These are phyloP conservation scores for Nakazawaea sp. DNA, from an alignment of 805 yeast genomes.

Conservation along the genomic window DNA sequence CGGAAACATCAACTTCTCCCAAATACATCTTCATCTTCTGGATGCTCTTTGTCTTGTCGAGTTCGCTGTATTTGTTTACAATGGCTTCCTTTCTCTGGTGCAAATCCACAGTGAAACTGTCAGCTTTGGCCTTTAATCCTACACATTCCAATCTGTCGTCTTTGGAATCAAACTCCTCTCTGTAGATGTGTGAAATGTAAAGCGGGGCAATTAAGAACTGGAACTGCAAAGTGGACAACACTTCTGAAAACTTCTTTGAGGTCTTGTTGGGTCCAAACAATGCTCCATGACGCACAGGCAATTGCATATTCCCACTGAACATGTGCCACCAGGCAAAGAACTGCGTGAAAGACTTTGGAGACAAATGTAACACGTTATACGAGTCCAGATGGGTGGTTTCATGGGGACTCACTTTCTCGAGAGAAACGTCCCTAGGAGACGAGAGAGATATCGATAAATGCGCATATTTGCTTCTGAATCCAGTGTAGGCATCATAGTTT, in stretches of 20 bases:
- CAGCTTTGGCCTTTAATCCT: slow-evolving; percentile 64
- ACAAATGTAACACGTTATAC: slow-evolving; percentile 70
- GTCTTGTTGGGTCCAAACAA: slow-evolving; percentile 53
- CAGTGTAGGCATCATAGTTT: slow-evolving; percentile 71
- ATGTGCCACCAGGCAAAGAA: slow-evolving; percentile 84
- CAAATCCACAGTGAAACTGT: slow-evolving; percentile 51
- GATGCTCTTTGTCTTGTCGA: slow-evolving; percentile 37
- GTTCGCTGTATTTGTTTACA: slow-evolving; percentile 35
- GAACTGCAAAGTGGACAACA: slow-evolving; percentile 73
- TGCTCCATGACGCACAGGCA: slow-evolving; percentile 73
- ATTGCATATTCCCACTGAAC: slow-evolving; percentile 70
- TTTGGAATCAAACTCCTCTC: slow-evolving; percentile 32
- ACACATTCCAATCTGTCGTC: slow-evolving; percentile 46
- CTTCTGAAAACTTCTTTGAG: slow-evolving; percentile 66
- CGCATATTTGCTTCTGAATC: slow-evolving; percentile 75
- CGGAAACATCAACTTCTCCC: slow-evolving; percentile 52
- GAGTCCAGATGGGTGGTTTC: no score
- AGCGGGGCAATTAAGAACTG: slow-evolving; percentile 67
- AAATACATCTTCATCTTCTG: slow-evolving; percentile 48
- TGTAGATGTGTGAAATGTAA: slow-evolving; percentile 66
- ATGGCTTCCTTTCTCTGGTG: slow-evolving; percentile 54
- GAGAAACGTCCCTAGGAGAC: slow-evolving; percentile 22
- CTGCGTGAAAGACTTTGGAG: slow-evolving; percentile 60
- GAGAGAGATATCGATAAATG: slow-evolving; percentile 59
- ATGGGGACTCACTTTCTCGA: slow-evolving; percentile 1